Conservation (phyloP, 805 yeast genomes). For the Hanseniaspora valbyensis region DNA sequence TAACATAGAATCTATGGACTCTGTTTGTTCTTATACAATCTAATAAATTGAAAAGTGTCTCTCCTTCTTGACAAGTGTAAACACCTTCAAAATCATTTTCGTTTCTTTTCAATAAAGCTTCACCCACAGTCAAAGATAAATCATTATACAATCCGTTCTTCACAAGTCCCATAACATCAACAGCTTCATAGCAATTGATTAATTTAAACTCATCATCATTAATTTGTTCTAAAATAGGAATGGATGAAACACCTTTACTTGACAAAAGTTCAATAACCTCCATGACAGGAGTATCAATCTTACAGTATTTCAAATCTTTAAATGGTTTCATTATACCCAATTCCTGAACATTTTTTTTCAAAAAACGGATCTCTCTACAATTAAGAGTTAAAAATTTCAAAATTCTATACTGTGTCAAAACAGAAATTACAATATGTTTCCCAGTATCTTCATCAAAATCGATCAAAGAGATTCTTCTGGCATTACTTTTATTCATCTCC, state of each 20-base stretch:
- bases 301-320: constrained; percentile 55
- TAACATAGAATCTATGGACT: constrained; percentile 83
- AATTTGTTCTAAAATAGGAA: constrained; percentile 79
- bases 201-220: constrained; percentile 35
- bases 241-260: constrained; percentile 71
- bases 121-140: constrained; percentile 83
- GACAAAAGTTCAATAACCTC: constrained; percentile 81
- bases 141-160: constrained; percentile 93
- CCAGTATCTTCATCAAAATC: constrained; percentile 88
- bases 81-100: constrained; percentile 97
- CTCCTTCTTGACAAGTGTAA: constrained; percentile 83
- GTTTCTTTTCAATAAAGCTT: constrained; percentile 75
- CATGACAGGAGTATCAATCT: constrained; percentile 83
- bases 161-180: constrained; percentile 81
- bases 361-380: constrained; percentile 83
- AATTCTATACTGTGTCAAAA: constrained; percentile 90
- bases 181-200: constrained; percentile 89
- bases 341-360: constrained; percentile 63
- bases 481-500: constrained; percentile 76
- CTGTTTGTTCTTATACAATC: constrained; percentile 87
- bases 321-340: constrained; percentile 50
- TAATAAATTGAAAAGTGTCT: constrained; percentile 76
- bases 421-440: constrained; percentile 89
- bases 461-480: constrained; percentile 86
- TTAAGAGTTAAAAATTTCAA: constrained; percentile 90